Evolutionary conservation across 192 early-diverging fungal genomes (phyloP).

Genomic region (Gorgonomyces haynaldii): DNA sequence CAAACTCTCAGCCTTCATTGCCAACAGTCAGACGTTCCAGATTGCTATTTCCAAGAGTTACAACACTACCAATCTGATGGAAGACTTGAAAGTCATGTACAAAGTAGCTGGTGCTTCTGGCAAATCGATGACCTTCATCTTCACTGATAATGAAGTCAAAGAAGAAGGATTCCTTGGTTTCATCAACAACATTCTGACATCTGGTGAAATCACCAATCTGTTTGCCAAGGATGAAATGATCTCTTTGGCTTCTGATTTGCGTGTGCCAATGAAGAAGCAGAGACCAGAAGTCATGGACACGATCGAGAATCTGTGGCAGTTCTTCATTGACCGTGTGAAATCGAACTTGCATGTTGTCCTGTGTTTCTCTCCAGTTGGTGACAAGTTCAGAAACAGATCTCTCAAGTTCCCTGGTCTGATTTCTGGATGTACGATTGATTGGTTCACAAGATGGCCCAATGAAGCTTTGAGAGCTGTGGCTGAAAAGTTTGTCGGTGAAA

Average conservation of each 20-base stretch:
- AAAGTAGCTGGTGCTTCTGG: conserved; percentile 48
- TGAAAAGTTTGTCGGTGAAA: conserved; percentile 44
- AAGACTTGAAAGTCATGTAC: conserved; percentile 59
- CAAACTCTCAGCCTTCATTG: conserved; percentile 51
- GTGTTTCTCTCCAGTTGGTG: conserved; percentile 55
- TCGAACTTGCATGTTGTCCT: conserved; percentile 53
- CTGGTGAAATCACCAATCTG: conserved; percentile 52
- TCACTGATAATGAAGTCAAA: conserved; percentile 57
- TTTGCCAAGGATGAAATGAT: conserved; percentile 58
- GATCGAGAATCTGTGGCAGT: conserved; percentile 54
- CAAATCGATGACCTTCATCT: conserved; percentile 49
- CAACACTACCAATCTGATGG: conserved; percentile 46
- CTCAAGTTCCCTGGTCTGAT: conserved; percentile 56
- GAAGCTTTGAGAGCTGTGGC: conserved; percentile 45
- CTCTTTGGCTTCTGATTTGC: conserved; percentile 39
- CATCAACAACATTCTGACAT: conserved; percentile 56
- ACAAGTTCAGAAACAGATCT: conserved; percentile 54
- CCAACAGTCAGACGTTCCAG: conserved; percentile 51
- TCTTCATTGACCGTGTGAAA: conserved; percentile 58
- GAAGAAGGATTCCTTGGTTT: conserved; percentile 52
- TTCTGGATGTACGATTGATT: conserved; percentile 53
- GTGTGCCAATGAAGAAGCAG: conserved; percentile 45
- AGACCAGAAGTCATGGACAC: conserved; percentile 46
- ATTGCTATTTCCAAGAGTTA: conserved; percentile 55
- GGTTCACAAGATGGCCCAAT: conserved; percentile 52